These are phyloP conservation scores for Backusella australiensis DNA, from an alignment of 192 early-diverging fungal species.

Conservation along the genomic window DNA sequence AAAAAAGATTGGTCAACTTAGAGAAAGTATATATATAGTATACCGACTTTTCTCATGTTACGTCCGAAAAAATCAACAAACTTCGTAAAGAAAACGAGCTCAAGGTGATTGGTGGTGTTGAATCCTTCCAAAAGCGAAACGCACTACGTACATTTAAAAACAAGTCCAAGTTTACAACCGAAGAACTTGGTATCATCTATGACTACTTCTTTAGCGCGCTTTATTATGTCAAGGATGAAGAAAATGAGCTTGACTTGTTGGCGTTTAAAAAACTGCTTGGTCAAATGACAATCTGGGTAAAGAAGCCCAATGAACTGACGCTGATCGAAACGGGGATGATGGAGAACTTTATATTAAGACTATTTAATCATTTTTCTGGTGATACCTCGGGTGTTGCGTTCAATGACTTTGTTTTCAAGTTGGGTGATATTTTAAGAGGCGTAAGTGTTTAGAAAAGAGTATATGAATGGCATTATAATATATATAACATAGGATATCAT, in stretches of 20 bases:
- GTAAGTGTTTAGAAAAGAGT: constrained; percentile 10
- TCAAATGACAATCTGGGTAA: constrained; percentile 52
- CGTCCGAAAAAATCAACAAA: constrained; percentile 60
- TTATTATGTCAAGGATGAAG: constrained; percentile 41
- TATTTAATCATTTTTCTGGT: constrained; percentile 21
- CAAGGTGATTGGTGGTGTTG: constrained; percentile 76
- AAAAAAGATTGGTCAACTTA: background rate
- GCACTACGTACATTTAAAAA: constrained; percentile 65
- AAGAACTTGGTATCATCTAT: constrained; percentile 73
- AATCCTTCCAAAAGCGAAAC: constrained; percentile 76
- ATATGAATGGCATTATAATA: no score
- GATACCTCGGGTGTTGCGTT: constrained; percentile 36
- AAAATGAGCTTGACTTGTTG: constrained; percentile 44
- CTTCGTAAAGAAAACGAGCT: constrained; percentile 72
- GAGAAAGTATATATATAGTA: constrained; percentile 41
- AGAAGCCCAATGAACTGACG: background rate
- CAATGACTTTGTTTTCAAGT: constrained; percentile 74
- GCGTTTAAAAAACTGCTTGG: constrained; percentile 62
- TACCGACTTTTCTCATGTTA: constrained; percentile 76
- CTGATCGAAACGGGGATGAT: background rate
- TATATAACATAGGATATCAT: constrained; percentile 60
- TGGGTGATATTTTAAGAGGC: constrained; percentile 52
- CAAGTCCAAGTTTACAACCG: constrained; percentile 65
- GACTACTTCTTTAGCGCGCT: constrained; percentile 74
- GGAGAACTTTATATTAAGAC: constrained; percentile 18